Conservation (phyloP, 441 rosid genomes). For the Flueggea neowawraea region DNA sequence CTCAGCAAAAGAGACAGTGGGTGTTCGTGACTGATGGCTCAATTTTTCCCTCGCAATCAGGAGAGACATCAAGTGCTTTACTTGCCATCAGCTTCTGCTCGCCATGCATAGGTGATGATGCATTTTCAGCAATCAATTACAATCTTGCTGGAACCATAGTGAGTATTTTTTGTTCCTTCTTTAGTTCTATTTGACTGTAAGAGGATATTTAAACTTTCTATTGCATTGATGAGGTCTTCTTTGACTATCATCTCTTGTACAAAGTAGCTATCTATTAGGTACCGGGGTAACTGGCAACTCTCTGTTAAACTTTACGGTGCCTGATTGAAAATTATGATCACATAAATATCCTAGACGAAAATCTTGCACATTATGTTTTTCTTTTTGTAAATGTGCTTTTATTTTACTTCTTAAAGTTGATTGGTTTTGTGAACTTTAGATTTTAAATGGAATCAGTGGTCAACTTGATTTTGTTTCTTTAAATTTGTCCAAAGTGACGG, state of each 20-base stretch:
- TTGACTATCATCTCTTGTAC: neutral
- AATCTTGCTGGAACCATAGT: constrained; percentile 82
- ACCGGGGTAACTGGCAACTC: neutral
- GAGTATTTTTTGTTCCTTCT: constrained; percentile 25
- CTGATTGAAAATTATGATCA: neutral
- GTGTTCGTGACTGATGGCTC: constrained; percentile 88
- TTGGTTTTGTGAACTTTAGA: neutral
- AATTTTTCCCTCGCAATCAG: constrained; percentile 29
- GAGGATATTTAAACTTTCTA: neutral
- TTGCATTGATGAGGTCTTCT: neutral
- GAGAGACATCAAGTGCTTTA: constrained; percentile 48
- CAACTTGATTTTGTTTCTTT: neutral
- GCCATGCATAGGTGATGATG: constrained; percentile 39
- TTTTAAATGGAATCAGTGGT: neutral
- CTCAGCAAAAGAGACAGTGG: constrained; percentile 81
- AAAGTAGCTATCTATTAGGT: neutral
- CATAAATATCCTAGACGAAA: neutral
- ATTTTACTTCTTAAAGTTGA: neutral
- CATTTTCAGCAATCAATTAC: constrained; percentile 50
- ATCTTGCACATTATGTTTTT: neutral
- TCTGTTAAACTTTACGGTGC: neutral
- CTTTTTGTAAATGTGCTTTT: neutral
- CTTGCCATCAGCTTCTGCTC: constrained; percentile 88
- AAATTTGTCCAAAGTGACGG: neutral
- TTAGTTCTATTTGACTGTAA: neutral